Evolutionary conservation across 2,329 filamentous ascomycete species (phyloP), one percentile per base, ranked within the genome.

Genomic region (Ustulina deusta): DNA sequence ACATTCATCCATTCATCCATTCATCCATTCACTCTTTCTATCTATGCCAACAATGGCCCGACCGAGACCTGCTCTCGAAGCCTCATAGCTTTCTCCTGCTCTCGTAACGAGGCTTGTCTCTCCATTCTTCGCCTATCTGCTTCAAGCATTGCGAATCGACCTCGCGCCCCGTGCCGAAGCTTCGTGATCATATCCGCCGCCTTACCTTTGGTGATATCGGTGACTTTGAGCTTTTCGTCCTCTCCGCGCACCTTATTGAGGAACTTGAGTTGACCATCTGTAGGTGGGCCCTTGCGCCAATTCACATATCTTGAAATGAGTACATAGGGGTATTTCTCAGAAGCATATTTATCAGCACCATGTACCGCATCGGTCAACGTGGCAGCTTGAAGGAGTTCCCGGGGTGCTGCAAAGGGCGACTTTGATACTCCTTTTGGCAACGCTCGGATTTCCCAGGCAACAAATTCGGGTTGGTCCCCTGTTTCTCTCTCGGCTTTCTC

Each of bases 171-270:
- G 77, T 96, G 92, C 78, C 91, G 95, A 69, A 97, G 77, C 79
- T 97, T 97, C 7, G 93, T 97, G 71, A 98, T 97, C 91, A 97
- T 94, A 77, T 97, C 94, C 4, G 86, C 86, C 4, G 94, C 94
- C 76, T 89, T 89, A 7, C 95, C 95, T 76, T 94, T 96, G 15
- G 87, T 94, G 65, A 97, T 74, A 32, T 89, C 85, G 0, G 81
- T 80, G 0, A 80, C 73, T 1, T 81, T 84, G 58, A 94, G 76
- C 61, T 86, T 81, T 32, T 89, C 81, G n/a, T 83, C 72, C 69
- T 86, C 81, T 0, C 80, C 80, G 9, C 90, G 84, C 3, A 90
- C 75, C 74, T 89, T 91, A 75, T 94, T 93, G 61, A 96, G 78
- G 63, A 92, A 90, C 40, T 86, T 82, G 1, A 97, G 78, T 77